Conservation (phyloP, 2,329 filamentous ascomycete species). For the Pseudogymnoascus sp. region DNA sequence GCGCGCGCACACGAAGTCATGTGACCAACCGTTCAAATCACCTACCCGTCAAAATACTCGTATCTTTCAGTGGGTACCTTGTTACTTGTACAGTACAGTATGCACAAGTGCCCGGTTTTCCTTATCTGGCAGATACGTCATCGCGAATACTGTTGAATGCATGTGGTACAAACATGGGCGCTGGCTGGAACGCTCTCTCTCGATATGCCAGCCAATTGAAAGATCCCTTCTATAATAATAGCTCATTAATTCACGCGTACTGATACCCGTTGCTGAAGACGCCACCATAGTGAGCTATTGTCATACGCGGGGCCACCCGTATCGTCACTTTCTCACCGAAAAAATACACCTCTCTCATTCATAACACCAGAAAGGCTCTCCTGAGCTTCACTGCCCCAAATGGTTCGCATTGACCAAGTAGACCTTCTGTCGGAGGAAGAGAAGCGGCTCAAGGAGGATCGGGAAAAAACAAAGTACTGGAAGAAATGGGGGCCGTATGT, state of each 20-base stretch:
- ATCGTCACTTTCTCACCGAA: background rate
- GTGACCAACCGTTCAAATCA: background rate
- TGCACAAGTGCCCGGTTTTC: background rate
- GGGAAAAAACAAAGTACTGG: constrained; percentile 82
- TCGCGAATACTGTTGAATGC: background rate
- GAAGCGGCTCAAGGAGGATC: constrained; percentile 79
- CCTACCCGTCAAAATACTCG: background rate
- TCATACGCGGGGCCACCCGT: background rate
- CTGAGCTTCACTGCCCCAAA: constrained; percentile 31
- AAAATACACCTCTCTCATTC: background rate
- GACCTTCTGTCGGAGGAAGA: constrained; percentile 87
- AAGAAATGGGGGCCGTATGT: constrained; percentile 97
- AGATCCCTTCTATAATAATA: background rate
- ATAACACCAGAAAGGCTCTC: background rate
- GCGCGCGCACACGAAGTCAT: background rate
- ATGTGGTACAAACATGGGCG: background rate
- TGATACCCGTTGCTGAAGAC: background rate
- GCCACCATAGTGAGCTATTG: constrained; percentile 1
- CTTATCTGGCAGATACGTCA: constrained; percentile 9
- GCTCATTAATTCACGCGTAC: background rate
- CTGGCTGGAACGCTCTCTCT: constrained; percentile 6
- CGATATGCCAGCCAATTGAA: constrained; percentile 1
- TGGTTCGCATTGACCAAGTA: constrained; percentile 86
- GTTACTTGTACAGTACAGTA: background rate
- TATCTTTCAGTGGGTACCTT: background rate